phyloP scores from a whole-genome alignment of 2,329 filamentous ascomycete species.

The Fusarium subtropicale region DNA sequence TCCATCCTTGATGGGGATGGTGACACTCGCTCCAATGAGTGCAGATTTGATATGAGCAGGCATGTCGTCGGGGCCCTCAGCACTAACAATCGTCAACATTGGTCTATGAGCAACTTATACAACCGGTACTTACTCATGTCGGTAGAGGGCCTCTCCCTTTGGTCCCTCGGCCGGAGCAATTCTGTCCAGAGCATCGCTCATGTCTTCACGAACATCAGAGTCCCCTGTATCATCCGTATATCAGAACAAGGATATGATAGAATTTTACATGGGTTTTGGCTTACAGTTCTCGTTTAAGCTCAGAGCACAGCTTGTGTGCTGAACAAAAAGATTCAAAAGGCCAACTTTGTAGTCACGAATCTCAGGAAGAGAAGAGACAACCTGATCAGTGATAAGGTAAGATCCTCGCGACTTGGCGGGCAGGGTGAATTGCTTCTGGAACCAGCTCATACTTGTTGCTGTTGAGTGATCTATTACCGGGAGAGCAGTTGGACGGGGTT shows the following conservation, averaged over 20 bases:
- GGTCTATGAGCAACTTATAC: background rate
- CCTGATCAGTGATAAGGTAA: slow-evolving; percentile 87
- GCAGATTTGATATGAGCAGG: slow-evolving; percentile 96
- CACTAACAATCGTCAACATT: slow-evolving; percentile 56
- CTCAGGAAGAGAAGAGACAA: slow-evolving; percentile 79
- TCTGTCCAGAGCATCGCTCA: slow-evolving; percentile 92
- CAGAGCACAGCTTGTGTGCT: slow-evolving; percentile 93
- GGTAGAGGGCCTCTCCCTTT: slow-evolving; percentile 79
- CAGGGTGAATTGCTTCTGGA: slow-evolving; percentile 86
- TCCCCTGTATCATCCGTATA: slow-evolving; percentile 62
- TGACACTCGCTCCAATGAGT: slow-evolving; percentile 87
- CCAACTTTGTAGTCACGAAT: slow-evolving; percentile 86
- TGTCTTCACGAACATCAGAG: slow-evolving; percentile 85
- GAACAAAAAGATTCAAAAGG: slow-evolving; percentile 88
- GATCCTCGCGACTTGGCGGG: slow-evolving; percentile 82
- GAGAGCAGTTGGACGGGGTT: slow-evolving; percentile 49
- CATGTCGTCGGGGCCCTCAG: slow-evolving; percentile 94
- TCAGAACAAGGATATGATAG: slow-evolving; percentile 53
- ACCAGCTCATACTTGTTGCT: slow-evolving; percentile 73
- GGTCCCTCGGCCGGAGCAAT: slow-evolving; percentile 83
- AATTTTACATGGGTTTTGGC: slow-evolving; percentile 7
- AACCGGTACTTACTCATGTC: slow-evolving; percentile 66
- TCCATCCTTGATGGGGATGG: slow-evolving; percentile 90
- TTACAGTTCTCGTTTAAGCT: slow-evolving; percentile 90
- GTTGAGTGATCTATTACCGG: slow-evolving; percentile 41